Conservation (phyloP, 306 rosid genomes). For the Medicago ruthenica region DNA sequence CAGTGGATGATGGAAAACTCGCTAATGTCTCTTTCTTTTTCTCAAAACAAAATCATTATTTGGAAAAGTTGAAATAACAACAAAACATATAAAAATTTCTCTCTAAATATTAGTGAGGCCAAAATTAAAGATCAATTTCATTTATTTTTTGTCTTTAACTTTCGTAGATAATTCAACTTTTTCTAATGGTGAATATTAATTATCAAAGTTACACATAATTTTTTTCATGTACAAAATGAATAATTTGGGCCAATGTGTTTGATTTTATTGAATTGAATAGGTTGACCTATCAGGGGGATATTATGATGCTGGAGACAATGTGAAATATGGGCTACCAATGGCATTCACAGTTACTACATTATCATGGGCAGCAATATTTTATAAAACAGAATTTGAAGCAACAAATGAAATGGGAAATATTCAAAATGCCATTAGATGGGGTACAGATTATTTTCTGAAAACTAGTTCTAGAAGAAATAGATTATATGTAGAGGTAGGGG, state of each 20-base stretch:
- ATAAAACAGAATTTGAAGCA: slow-evolving; percentile 57
- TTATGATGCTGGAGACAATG: slow-evolving; percentile 98
- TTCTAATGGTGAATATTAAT: not conserved
- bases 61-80: not conserved
- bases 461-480: slow-evolving; percentile 44
- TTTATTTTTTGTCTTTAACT: not conserved
- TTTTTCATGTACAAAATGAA: not conserved
- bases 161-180: too few relatives aligned
- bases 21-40: slow-evolving; percentile 45
- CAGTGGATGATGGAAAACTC: slow-evolving; percentile 74
- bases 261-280: slow-evolving; percentile 35
- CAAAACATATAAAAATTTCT: not conserved
- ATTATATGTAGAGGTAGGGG: slow-evolving; percentile 89
- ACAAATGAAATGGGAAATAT: slow-evolving; percentile 61
- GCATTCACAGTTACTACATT: slow-evolving; percentile 89
- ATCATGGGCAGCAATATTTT: slow-evolving; percentile 74
- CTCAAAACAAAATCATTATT: not conserved
- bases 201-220: not conserved
- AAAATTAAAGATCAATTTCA: too few relatives aligned
- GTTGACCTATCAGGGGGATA: slow-evolving; percentile 89
- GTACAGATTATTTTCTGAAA: slow-evolving; percentile 86
- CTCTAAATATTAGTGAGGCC: not conserved
- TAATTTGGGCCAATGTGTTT: not conserved
- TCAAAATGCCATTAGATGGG: slow-evolving; percentile 76
- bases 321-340: slow-evolving; percentile 92